Evolutionary conservation across 2,329 filamentous ascomycete species (phyloP).

Genomic region (Ramichloridium luteum): DNA sequence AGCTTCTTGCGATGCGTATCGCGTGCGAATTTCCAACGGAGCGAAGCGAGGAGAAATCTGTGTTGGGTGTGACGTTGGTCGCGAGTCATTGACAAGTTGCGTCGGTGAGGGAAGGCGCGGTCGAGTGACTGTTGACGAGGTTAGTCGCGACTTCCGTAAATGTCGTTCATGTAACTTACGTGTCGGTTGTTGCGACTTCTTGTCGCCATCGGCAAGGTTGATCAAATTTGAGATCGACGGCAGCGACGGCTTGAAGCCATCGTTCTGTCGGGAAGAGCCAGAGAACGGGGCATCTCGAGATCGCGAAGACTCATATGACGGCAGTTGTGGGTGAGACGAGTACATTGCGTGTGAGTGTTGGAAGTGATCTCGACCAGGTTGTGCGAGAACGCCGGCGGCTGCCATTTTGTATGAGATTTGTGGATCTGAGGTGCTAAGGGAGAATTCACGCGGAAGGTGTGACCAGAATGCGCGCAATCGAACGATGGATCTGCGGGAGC

Average conservation of each 20-base stretch:
- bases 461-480: too few relatives aligned
- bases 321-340: slow-evolving; percentile 7
- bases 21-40: too few relatives aligned
- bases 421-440: too few relatives aligned
- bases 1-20: too few relatives aligned
- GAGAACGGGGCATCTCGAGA: slow-evolving; percentile 12
- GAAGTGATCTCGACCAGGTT: slow-evolving; percentile 17
- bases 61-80: slow-evolving; percentile 13
- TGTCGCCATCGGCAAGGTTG: slow-evolving; percentile 66
- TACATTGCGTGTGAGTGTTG: slow-evolving; percentile 20
- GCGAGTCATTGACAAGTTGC: neutral
- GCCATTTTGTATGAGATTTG: slow-evolving; percentile 18
- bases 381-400: slow-evolving; percentile 20
- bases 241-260: slow-evolving; percentile 59
- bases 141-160: slow-evolving; percentile 3
- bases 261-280: slow-evolving; percentile 16
- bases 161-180: neutral
- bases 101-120: neutral
- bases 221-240: slow-evolving; percentile 89
- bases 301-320: too few relatives aligned
- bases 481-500: too few relatives aligned
- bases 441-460: too few relatives aligned
- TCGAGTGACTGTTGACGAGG: neutral
- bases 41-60: too few relatives aligned
- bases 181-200: slow-evolving; percentile 6